Percentiles rank a stretch among this genome's conserved stretches.
These are phyloP conservation scores for Diutina scorzettiae DNA, from an alignment of 1,139 yeast genomes.

Conservation along the genomic window DNA sequence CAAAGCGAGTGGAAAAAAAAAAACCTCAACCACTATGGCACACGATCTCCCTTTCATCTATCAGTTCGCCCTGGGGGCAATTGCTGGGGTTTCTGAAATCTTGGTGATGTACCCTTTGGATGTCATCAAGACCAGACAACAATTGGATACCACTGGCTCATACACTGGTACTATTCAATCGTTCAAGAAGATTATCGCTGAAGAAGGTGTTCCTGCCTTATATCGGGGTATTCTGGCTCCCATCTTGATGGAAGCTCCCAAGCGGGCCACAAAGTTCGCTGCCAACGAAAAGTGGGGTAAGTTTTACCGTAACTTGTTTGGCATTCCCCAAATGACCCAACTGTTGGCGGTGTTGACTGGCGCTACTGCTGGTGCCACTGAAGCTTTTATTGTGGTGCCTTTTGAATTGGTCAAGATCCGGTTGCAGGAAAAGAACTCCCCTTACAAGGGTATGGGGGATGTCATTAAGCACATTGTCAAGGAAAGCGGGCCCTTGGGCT, in stretches of 20 bases:
- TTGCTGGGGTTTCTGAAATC: slow-evolving; percentile 97
- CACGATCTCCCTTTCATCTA: slow-evolving; percentile 59
- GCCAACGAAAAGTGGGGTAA: slow-evolving; percentile 97
- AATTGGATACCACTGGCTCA: slow-evolving; percentile 57
- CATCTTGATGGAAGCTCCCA: slow-evolving; percentile 98
- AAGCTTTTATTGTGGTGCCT: slow-evolving; percentile 92
- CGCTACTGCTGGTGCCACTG: slow-evolving; percentile 97
- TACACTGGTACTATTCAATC: slow-evolving; percentile 82
- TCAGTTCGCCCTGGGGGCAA: slow-evolving; percentile 90
- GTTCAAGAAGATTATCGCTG: slow-evolving; percentile 65
- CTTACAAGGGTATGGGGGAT: slow-evolving; percentile 77
- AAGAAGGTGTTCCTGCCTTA: slow-evolving; percentile 74
- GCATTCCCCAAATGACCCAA: slow-evolving; percentile 61
- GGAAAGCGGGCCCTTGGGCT: slow-evolving; percentile 67
- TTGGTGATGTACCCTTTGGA: slow-evolving; percentile 96
- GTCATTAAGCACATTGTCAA: slow-evolving; percentile 64
- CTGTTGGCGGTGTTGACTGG: slow-evolving; percentile 84
- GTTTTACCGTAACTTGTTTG: slow-evolving; percentile 64
- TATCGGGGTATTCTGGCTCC: slow-evolving; percentile 96
- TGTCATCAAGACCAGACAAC: slow-evolving; percentile 96
- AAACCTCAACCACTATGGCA: neutral
- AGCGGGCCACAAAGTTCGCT: slow-evolving; percentile 94
- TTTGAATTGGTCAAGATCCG: slow-evolving; percentile 82
- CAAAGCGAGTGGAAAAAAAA: neutral
- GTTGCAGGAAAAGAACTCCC: slow-evolving; percentile 78